Evolutionary conservation across 2,329 filamentous ascomycete genomes (phyloP).

Genomic region (Colletotrichum sp.): DNA sequence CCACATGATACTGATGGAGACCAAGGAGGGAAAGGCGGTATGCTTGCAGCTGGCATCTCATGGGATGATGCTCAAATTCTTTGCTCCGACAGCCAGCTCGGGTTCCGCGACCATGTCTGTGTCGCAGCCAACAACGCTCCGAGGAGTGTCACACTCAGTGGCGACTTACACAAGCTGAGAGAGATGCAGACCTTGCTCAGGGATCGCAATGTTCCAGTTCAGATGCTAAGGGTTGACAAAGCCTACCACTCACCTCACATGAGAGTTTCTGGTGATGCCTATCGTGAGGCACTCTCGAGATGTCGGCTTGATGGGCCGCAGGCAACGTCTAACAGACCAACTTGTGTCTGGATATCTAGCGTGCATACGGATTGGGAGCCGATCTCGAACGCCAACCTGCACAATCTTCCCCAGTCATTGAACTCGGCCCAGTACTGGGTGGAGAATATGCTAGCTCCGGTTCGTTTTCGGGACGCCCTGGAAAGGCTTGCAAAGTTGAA

Average conservation of each 20-base stretch:
- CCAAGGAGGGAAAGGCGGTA: neutral
- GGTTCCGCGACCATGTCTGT: slow-evolving; percentile 16
- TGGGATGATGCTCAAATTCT: neutral
- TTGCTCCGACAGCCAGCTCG: neutral
- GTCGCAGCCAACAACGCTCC: slow-evolving; percentile 29
- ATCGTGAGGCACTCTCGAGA: neutral
- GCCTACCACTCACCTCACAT: slow-evolving; percentile 36
- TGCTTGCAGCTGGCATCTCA: neutral
- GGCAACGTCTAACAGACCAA: slow-evolving; percentile 32
- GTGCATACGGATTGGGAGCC: slow-evolving; percentile 2
- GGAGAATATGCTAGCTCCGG: slow-evolving; percentile 31
- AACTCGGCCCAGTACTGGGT: slow-evolving; percentile 28
- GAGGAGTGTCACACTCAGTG: slow-evolving; percentile 25
- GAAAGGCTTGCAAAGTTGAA: neutral
- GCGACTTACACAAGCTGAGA: slow-evolving; percentile 30
- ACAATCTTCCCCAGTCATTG: neutral
- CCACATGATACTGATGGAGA: neutral
- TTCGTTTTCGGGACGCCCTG: slow-evolving; percentile 27
- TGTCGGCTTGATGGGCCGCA: slow-evolving; percentile 19
- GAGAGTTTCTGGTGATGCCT: neutral
- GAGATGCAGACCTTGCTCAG: slow-evolving; percentile 24
- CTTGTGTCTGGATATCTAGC: neutral
- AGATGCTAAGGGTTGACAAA: slow-evolving; percentile 27
- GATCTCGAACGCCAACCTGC: neutral
- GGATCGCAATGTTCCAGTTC: slow-evolving; percentile 18